These are phyloP conservation scores for Porogramme epimiltina DNA, from an alignment of 1,284 basidiomycete genomes.

Conservation along the genomic window DNA sequence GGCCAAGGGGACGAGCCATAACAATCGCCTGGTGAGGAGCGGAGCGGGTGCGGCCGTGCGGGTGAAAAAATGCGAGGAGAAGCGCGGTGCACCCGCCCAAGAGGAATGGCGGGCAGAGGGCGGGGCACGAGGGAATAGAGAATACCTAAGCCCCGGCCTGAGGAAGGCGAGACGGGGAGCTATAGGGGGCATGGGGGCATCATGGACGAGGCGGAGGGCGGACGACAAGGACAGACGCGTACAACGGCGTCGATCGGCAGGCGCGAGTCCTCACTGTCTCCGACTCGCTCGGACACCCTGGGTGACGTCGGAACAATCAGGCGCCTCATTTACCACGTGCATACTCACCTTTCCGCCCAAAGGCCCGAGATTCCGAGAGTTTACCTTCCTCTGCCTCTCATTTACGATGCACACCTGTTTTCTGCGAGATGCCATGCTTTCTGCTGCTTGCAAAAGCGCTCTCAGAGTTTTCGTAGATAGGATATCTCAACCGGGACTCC, in stretches of 20 bases:
- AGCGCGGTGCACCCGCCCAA: constrained; percentile 22
- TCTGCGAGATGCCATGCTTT: too few relatives aligned
- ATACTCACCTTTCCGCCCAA: too few relatives aligned
- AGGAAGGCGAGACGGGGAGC: constrained; percentile 28
- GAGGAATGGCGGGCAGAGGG: constrained; percentile 20
- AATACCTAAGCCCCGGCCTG: constrained; percentile 27
- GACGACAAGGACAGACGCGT: too few relatives aligned
- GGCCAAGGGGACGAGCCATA: constrained; percentile 59
- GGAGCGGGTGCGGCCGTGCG: constrained; percentile 22
- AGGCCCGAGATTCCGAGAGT: too few relatives aligned
- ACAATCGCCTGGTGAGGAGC: constrained; percentile 31
- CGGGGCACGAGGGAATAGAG: constrained; percentile 22
- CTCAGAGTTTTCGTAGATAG: too few relatives aligned
- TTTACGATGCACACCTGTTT: too few relatives aligned
- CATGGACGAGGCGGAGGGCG: constrained; percentile 15
- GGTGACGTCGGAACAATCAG: too few relatives aligned
- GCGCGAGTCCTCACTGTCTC: too few relatives aligned
- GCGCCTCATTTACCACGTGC: too few relatives aligned
- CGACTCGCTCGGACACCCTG: not conserved
- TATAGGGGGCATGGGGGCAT: constrained; percentile 26
- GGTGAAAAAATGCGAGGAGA: constrained; percentile 29
- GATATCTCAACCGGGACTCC: too few relatives aligned
- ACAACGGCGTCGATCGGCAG: not conserved
- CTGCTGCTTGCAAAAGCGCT: too few relatives aligned
- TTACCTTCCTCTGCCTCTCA: too few relatives aligned